These are phyloP conservation scores for Colletotrichum sansevieriae DNA, from an alignment of 2,329 filamentous ascomycete genomes.

Conservation along the genomic window DNA sequence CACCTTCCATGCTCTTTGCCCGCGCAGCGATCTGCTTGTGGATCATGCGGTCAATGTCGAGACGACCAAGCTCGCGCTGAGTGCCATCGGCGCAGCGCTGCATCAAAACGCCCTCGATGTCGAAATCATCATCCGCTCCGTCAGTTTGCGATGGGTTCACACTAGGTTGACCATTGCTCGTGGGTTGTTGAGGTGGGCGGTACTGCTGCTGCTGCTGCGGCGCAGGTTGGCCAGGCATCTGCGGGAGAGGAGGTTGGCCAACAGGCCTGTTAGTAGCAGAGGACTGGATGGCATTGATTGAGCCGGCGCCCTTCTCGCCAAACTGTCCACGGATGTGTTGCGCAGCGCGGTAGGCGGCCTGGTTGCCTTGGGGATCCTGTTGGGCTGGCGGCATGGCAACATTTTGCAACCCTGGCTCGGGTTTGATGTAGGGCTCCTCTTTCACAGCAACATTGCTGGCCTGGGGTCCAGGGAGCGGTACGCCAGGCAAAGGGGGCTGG, in stretches of 20 bases:
- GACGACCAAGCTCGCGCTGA: constrained; percentile 66
- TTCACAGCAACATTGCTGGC: constrained; percentile 56
- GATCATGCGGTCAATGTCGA: constrained; percentile 77
- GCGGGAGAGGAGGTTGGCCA: constrained; percentile 50
- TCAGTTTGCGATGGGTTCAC: constrained; percentile 71
- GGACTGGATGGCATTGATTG: constrained; percentile 73
- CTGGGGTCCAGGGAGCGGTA: constrained; percentile 45
- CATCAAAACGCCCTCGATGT: constrained; percentile 71
- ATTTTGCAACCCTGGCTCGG: constrained; percentile 57
- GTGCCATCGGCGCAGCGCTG: constrained; percentile 67
- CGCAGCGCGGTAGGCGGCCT: constrained; percentile 68
- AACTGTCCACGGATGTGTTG: constrained; percentile 71
- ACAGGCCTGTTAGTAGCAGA: constrained; percentile 48
- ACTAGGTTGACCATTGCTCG: constrained; percentile 45
- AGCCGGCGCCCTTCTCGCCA: constrained; percentile 73
- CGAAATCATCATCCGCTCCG: constrained; percentile 72
- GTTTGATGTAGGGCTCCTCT: constrained; percentile 61
- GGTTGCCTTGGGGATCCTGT: constrained; percentile 46
- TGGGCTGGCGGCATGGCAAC: constrained; percentile 40
- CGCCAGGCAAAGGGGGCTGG: constrained; percentile 49
- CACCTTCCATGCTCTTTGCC: constrained; percentile 79
- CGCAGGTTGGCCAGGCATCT: constrained; percentile 45
- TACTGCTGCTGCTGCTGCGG: constrained; percentile 46
- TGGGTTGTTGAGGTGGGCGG: constrained; percentile 45
- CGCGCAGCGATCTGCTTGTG: constrained; percentile 75